Evolutionary conservation across 1,284 basidiomycete genomes (phyloP), one percentile per base, ranked within the genome.

Genomic region (Fomes fomentarius): DNA sequence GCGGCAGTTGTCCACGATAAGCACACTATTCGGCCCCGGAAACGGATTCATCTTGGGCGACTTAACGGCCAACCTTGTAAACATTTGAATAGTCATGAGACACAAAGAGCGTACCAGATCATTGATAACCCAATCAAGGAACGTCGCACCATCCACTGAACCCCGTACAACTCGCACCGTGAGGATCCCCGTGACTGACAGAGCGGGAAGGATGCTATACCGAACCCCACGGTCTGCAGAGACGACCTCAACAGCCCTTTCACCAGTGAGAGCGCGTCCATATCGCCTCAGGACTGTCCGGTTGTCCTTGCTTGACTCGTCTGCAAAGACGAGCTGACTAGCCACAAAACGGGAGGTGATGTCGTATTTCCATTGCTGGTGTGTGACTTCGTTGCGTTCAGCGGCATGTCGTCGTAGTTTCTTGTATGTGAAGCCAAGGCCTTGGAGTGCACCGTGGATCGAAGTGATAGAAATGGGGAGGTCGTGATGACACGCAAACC

Each of bases 291-390:
- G 50, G 8, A 65, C 43, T 17, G 69, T 71, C 6, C 64, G 45
- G 24, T 59, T 60, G 42, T 72, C 66, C 55, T 70, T 70, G 61
- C 69, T 69, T 2, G 68, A 64, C 56, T 71, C 67, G 45, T 72
- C 66, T 11, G 66, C 51, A 33, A 65, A 55, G 15, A 71, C 60
- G 9, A 71, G 34, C 42, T 69, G 65, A 6, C 61, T 54, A 7
- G 67, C 55, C 2, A 41, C 42, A 34, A 67, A 44, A 4, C 42
- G 42, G 25, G 42, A 30, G 22, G 14, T 25, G 24, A 66, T 52
- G 30, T 61, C 45, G 11, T 58, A 46, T 48, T 59, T 56, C 67
- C 69, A 71, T 8, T 57, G 41, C 8, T 45, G 50, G 3, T 61
- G 54, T 10, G 54, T 31, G 8, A 31, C 60, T 19, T 66, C 54